Base-by-base conservation (phyloP, 1,139 yeast genomes). In the Lodderomyces margitis region DNA sequence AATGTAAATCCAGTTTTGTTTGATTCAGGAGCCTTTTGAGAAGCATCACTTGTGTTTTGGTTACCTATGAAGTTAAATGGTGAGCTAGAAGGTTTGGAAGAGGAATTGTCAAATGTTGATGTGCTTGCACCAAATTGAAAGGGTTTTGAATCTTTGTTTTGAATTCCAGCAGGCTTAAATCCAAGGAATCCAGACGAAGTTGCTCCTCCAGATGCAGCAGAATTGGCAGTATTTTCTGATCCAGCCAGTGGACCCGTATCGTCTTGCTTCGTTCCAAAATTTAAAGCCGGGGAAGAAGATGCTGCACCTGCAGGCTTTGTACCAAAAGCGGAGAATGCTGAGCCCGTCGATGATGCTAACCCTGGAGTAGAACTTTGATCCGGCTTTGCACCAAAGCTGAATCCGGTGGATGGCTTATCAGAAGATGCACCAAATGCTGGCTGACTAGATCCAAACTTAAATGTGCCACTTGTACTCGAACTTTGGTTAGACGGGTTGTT, bases 41-140 rank as follows among this genome's bases (percentile, higher is more conserved):
- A 25, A 25, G 25, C 11, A 19, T 28, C 17, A n/a, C 5, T 28
- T 28, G 14, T 5, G 11, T 14, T 15, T 15, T 15, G 7, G 32
- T 15, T 31, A 7, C 34, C 12, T 5, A 12, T 12, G 25, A 34
- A n/a, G n/a, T n/a, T n/a, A n/a, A n/a, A 28, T 15, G 32, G 19
- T 14, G 32, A 15, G 10, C 32, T 12, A 15, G 15, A 28, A 4
- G 16, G 19, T 4, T 28, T 28, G 32, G 30, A 25, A 15, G 11
- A 12, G 12, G 30, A 6, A 6, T 25, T 5, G 8, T 12, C 16
- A n/a, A 14, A 27, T 5, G 19, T 10, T 7, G 15, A 10, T 21
- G 19, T 27, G 21, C 14, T 39, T 21, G 52, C 36, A 15, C 54
- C 55, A 43, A 58, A 54, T 35, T 57, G 43, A 39, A 59, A 53